Conservation (phyloP, 768 basidiomycete genomes). For the Leccinum subtestaceum region DNA sequence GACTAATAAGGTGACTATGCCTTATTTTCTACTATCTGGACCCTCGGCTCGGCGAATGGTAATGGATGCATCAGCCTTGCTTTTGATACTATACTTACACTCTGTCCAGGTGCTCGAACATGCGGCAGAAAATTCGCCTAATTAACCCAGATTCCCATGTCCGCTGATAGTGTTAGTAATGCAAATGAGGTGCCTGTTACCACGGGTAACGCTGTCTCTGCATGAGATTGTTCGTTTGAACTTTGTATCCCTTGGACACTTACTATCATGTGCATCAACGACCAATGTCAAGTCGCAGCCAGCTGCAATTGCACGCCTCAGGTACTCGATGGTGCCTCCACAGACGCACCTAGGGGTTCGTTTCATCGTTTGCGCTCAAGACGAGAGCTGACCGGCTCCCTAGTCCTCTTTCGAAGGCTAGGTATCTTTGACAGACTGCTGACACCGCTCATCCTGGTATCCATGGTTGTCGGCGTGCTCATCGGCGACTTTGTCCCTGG, state of each 20-base stretch:
- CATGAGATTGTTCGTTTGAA: no score
- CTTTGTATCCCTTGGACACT: background rate
- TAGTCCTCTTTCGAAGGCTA: conserved; percentile 42
- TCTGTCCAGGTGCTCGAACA: no score
- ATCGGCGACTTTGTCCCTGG: conserved; percentile 65
- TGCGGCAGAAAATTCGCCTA: no score
- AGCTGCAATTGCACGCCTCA: background rate
- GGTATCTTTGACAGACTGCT: conserved; percentile 57
- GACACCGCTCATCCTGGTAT: conserved; percentile 61
- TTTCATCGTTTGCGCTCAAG: background rate
- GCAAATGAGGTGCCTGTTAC: no score
- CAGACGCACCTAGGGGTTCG: conserved; percentile 5
- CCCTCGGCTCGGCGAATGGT: no score
- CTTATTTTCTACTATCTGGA: no score
- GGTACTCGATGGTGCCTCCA: background rate
- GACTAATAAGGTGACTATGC: no score
- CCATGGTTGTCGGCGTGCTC: conserved; percentile 74
- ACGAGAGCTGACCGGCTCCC: background rate
- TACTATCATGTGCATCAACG: background rate
- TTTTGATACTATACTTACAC: no score
- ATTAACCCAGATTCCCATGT: no score
- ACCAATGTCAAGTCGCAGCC: background rate
- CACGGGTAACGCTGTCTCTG: no score
- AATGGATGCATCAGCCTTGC: no score
- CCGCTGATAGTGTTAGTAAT: no score